Evolutionary conservation across 208 protist genomes (phyloP).

Genomic region (Leishmania arabica): DNA sequence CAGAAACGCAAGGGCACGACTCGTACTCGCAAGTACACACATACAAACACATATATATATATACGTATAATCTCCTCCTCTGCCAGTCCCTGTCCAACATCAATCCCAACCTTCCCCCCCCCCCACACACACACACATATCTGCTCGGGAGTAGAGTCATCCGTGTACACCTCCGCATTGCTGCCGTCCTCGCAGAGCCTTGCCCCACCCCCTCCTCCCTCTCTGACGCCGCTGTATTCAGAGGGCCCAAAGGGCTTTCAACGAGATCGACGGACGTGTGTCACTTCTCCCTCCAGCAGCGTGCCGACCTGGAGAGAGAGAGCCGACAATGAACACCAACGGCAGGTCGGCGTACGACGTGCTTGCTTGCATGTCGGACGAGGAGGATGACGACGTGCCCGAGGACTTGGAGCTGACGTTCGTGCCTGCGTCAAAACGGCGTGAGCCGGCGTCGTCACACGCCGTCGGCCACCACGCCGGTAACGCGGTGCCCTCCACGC

Average conservation of each 20-base stretch:
- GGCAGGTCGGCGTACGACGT: slow-evolving; percentile 1
- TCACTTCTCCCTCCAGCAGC: background rate
- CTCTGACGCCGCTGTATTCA: background rate
- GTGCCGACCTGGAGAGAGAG: background rate
- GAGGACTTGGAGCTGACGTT: slow-evolving; percentile 26
- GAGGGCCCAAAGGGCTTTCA: background rate
- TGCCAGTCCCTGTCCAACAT: background rate
- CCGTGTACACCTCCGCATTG: background rate
- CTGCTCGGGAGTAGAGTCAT: background rate
- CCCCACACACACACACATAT: background rate
- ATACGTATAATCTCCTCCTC: background rate
- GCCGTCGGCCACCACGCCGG: background rate
- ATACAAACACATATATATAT: background rate
- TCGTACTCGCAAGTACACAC: background rate
- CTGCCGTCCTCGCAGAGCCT: background rate
- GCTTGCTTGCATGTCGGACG: slow-evolving; percentile 27
- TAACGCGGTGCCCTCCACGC: background rate
- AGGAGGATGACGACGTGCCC: slow-evolving; percentile 20
- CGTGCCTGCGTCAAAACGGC: slow-evolving; percentile 21
- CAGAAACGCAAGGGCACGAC: background rate
- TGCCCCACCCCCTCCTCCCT: background rate
- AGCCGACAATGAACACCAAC: background rate
- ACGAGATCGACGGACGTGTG: background rate
- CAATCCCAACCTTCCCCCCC: background rate
- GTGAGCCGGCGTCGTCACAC: background rate